Evolutionary conservation across 192 early-diverging fungal species (phyloP).

Genomic region (Cladochytrium replicatum): DNA sequence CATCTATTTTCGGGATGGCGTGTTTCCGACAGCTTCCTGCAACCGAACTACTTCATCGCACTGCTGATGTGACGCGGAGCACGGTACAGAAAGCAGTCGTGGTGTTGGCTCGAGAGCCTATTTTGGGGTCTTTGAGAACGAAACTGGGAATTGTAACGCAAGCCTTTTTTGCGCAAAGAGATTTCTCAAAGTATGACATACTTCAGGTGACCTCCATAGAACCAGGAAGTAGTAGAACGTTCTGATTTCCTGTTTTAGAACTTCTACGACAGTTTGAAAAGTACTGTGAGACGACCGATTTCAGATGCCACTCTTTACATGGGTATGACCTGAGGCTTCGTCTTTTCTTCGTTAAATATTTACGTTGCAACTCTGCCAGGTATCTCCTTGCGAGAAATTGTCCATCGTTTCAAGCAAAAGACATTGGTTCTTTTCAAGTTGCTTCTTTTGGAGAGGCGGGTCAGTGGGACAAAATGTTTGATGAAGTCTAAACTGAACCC

Average conservation of each 20-base stretch:
- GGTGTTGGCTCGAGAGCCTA: slow-evolving; percentile 52
- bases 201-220: no score
- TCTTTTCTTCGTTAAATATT: background rate
- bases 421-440: slow-evolving; percentile 66
- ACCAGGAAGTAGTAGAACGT: no score
- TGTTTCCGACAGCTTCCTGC: slow-evolving; percentile 71
- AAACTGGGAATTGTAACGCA: slow-evolving; percentile 68
- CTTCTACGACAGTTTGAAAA: slow-evolving; percentile 50
- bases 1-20: slow-evolving; percentile 70
- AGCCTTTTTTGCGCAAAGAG: slow-evolving; percentile 67
- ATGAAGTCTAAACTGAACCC: background rate
- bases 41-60: slow-evolving; percentile 55
- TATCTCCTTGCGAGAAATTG: slow-evolving; percentile 57
- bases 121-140: slow-evolving; percentile 57
- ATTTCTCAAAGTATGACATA: slow-evolving; percentile 72
- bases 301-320: slow-evolving; percentile 57
- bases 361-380: no score
- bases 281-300: slow-evolving; percentile 41
- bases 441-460: slow-evolving; percentile 62
- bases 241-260: background rate
- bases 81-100: slow-evolving; percentile 78
- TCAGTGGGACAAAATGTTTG: slow-evolving; percentile 22
- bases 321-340: slow-evolving; percentile 30
- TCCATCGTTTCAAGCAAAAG: slow-evolving; percentile 65
- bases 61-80: slow-evolving; percentile 64